phyloP scores from a whole-genome alignment of 495 filamentous ascomycete genomes.

The Cercophora sp. region DNA sequence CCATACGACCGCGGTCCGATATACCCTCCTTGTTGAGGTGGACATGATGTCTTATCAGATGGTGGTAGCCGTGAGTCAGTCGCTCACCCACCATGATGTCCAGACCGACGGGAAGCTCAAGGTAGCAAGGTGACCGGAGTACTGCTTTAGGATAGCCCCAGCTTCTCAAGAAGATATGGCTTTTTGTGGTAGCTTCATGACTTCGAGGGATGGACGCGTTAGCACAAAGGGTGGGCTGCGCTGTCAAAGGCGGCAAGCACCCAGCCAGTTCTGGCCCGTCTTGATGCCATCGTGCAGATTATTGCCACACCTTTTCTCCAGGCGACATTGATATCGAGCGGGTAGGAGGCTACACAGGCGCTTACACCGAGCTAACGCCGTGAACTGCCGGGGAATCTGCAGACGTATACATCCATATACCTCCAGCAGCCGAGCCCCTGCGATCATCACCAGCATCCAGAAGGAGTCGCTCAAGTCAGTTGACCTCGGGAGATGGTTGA shows the following conservation, averaged over 20 bases:
- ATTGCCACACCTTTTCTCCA: slow-evolving; percentile 1
- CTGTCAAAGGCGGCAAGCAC: not conserved
- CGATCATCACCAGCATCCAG: not conserved
- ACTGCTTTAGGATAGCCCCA: not conserved
- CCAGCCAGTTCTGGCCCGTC: not conserved
- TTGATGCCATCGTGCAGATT: not conserved
- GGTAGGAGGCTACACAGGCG: not conserved
- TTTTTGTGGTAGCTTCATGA: not conserved
- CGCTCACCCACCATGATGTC: not conserved
- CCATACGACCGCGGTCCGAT: not conserved
- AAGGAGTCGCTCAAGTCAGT: not conserved
- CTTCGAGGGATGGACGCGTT: not conserved
- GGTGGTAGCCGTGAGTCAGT: slow-evolving; percentile 6
- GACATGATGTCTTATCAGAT: not conserved
- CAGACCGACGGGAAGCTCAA: slow-evolving; percentile 8
- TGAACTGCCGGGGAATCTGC: slow-evolving; percentile 7
- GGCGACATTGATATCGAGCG: not conserved
- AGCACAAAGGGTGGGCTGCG: too few species aligned
- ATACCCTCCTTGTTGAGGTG: not conserved
- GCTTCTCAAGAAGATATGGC: too few species aligned
- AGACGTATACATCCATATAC: not conserved
- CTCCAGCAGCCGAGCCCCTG: not conserved
- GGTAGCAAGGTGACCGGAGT: slow-evolving; percentile 15
- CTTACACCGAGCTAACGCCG: slow-evolving; percentile 16
- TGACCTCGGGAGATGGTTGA: slow-evolving; percentile 1